These are phyloP conservation scores for Euphorbia celastroides DNA, from an alignment of 441 rosid species.

Conservation along the genomic window DNA sequence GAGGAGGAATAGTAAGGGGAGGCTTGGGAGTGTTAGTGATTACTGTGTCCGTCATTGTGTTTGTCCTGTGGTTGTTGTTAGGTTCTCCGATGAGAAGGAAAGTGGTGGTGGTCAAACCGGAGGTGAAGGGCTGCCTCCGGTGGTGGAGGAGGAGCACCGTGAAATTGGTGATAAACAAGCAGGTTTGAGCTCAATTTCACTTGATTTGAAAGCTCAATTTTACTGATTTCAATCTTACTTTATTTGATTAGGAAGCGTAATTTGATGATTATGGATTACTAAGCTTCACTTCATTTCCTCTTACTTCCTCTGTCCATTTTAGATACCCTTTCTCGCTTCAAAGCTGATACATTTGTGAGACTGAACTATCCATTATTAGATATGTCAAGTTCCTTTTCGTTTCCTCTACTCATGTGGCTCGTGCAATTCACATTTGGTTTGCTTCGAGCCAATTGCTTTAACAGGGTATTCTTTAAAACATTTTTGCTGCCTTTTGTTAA, in stretches of 20 bases:
- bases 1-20: constrained; percentile 37
- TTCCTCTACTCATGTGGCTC: neutral
- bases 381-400: neutral
- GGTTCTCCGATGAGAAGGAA: constrained; percentile 44
- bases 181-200: constrained; percentile 25
- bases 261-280: neutral
- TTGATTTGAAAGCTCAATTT: too few species aligned
- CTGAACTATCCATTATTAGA: neutral
- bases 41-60: constrained; percentile 69
- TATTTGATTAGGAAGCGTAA: neutral
- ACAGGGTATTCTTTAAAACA: too few species aligned
- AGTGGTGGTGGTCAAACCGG: constrained; percentile 23
- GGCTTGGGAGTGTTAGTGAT: constrained; percentile 80
- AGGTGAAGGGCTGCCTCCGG: constrained; percentile 27
- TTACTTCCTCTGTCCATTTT: neutral
- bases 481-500: neutral
- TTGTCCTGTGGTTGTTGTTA: constrained; percentile 63
- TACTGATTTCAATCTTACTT: too few species aligned
- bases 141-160: constrained; percentile 38
- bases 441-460: too few species aligned
- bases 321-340: neutral
- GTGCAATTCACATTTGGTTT: neutral
- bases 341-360: neutral
- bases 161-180: constrained; percentile 35
- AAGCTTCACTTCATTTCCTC: neutral